Conservation (phyloP, 2,329 filamentous ascomycete genomes). For the Aspergillus spinulosporus region DNA sequence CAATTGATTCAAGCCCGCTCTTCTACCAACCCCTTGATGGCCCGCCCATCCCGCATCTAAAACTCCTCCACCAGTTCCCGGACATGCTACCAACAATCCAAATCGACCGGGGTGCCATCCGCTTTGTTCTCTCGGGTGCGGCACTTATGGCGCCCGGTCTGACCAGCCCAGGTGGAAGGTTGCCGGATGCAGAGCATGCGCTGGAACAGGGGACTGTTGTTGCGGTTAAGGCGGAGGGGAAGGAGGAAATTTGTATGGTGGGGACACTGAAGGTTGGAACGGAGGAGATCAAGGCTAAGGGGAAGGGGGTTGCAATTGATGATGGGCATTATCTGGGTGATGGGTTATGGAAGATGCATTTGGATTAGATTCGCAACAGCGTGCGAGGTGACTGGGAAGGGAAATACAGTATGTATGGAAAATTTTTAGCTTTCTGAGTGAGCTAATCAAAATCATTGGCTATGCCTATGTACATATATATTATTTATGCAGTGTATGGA, state of each 20-base stretch:
- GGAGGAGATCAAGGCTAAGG: slow-evolving; percentile 87
- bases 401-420: neutral
- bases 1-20: slow-evolving; percentile 72
- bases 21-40: slow-evolving; percentile 87
- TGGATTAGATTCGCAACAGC: slow-evolving; percentile 46
- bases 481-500: neutral
- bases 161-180: slow-evolving; percentile 75
- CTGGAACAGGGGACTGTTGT: slow-evolving; percentile 80
- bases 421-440: slow-evolving; percentile 8
- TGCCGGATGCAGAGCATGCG: slow-evolving; percentile 67
- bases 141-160: slow-evolving; percentile 95
- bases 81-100: slow-evolving; percentile 78
- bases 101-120: slow-evolving; percentile 93
- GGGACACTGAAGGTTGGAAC: slow-evolving; percentile 82
- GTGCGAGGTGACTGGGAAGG: neutral
- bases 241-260: slow-evolving; percentile 85
- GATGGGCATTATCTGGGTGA: slow-evolving; percentile 92
- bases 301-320: slow-evolving; percentile 92
- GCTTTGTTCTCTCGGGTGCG: slow-evolving; percentile 90
- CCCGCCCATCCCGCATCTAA: slow-evolving; percentile 81
- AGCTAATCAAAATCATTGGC: slow-evolving; percentile 5
- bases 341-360: slow-evolving; percentile 77
- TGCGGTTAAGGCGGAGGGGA: slow-evolving; percentile 88
- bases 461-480: slow-evolving; percentile 14
- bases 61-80: slow-evolving; percentile 87